Percentiles rank a stretch among this genome's conserved stretches.
Conservation (phyloP, 352 stramenopile genomes). For the Phytophthora ramorum region DNA sequence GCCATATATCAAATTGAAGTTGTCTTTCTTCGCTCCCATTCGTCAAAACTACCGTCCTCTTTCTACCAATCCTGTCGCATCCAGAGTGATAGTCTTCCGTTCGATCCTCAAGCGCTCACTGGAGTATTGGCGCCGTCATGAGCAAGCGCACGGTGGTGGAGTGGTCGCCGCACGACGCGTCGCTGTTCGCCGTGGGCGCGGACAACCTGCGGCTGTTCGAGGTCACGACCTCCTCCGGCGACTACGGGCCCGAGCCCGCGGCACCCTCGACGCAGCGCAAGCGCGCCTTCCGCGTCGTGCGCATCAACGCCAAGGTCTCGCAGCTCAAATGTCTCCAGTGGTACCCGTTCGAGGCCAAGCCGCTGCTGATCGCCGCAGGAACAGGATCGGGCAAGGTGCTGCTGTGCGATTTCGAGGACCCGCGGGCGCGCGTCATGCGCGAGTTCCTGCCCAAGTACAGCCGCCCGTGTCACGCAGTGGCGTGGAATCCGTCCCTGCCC, state of each 20-base stretch:
- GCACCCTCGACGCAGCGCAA: constrained; percentile 78
- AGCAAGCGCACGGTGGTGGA: constrained; percentile 84
- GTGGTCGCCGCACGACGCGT: constrained; percentile 86
- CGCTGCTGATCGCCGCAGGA: constrained; percentile 77
- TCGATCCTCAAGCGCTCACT: constrained; percentile 6
- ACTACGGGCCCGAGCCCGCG: constrained; percentile 9
- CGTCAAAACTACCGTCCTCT: constrained; percentile 4
- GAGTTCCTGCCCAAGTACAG: constrained; percentile 87
- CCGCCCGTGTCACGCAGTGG: constrained; percentile 83
- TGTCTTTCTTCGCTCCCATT: constrained; percentile 8
- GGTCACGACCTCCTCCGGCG: constrained; percentile 41
- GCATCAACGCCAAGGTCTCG: constrained; percentile 77
- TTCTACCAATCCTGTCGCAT: constrained; percentile 19
- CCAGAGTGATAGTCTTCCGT: constrained; percentile 6
- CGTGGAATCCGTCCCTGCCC: constrained; percentile 81
- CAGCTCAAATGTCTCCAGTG: constrained; percentile 89
- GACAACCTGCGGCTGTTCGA: constrained; percentile 89
- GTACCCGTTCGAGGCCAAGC: constrained; percentile 79
- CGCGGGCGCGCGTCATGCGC: constrained; percentile 63
- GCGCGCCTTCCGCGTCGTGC: constrained; percentile 81
- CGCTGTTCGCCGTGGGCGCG: constrained; percentile 81
- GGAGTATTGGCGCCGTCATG: constrained; percentile 38
- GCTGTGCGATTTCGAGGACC: constrained; percentile 83
- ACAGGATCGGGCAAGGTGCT: constrained; percentile 83
- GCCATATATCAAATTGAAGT: background rate